phyloP scores from a whole-genome alignment of 495 filamentous ascomycete species.

The Halenospora varia region DNA sequence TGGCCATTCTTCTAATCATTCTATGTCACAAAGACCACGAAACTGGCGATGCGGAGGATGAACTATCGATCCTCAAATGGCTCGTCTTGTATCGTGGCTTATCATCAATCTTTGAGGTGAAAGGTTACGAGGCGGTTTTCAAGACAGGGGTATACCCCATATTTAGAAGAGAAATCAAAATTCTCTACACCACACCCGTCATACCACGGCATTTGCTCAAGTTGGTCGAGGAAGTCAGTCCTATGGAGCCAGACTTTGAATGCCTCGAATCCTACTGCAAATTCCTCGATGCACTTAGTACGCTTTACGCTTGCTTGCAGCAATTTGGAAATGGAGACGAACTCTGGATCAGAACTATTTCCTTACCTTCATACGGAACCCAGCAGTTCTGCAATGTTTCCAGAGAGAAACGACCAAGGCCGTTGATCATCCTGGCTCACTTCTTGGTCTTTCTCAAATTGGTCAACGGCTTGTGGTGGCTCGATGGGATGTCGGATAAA shows the following conservation, averaged over 20 bases:
- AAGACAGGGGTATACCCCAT: slow-evolving; percentile 9
- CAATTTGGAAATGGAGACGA: slow-evolving; percentile 11
- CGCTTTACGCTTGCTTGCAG: slow-evolving; percentile 17
- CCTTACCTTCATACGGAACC: slow-evolving; percentile 48
- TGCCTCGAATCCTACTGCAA: slow-evolving; percentile 16
- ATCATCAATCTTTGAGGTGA: slow-evolving; percentile 1
- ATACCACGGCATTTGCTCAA: slow-evolving; percentile 12
- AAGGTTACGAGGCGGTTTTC: neutral
- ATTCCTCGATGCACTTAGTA: slow-evolving; percentile 13
- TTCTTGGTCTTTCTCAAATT: slow-evolving; percentile 42
- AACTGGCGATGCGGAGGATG: slow-evolving; percentile 4
- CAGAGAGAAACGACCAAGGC: slow-evolving; percentile 45
- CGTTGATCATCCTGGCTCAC: slow-evolving; percentile 45
- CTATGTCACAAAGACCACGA: slow-evolving; percentile 13
- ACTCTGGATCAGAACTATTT: slow-evolving; percentile 11
- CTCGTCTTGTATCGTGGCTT: slow-evolving; percentile 19
- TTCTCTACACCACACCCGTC: slow-evolving; percentile 3
- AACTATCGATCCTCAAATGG: slow-evolving; percentile 13
- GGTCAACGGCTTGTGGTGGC: slow-evolving; percentile 39
- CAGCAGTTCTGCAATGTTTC: slow-evolving; percentile 47
- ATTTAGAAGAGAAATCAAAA: slow-evolving; percentile 11
- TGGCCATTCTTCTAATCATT: slow-evolving; percentile 15
- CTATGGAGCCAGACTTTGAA: slow-evolving; percentile 15
- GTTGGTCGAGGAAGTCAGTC: slow-evolving; percentile 11
- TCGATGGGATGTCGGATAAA: slow-evolving; percentile 32